phyloP scores from a whole-genome alignment of 2,329 filamentous ascomycete genomes.

The Calonectria honghensis region DNA sequence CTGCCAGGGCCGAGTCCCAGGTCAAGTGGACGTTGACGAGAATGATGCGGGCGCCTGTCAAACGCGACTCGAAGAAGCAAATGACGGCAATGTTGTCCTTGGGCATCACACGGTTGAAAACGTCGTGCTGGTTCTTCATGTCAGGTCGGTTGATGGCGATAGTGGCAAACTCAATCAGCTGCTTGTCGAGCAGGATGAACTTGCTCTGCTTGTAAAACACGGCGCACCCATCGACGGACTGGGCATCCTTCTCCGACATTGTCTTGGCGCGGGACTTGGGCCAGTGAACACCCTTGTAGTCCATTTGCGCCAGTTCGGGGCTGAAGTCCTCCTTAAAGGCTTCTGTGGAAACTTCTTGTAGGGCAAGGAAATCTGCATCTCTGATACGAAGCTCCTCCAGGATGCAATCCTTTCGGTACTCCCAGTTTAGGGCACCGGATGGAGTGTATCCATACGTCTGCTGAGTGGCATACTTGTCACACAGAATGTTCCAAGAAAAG shows the following conservation, averaged over 20 bases:
- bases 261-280: conserved; percentile 93
- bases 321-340: conserved; percentile 95
- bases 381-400: conserved; percentile 86
- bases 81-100: conserved; percentile 97
- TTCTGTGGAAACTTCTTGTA: conserved; percentile 95
- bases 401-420: conserved; percentile 88
- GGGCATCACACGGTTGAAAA: conserved; percentile 99
- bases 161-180: conserved; percentile 92
- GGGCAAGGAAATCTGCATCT: conserved; percentile 90
- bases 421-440: conserved; percentile 87
- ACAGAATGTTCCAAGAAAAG: conserved; percentile 96
- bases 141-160: conserved; percentile 96
- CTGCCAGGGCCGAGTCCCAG: conserved; percentile 92
- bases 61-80: conserved; percentile 92
- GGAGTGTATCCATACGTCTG: conserved; percentile 94
- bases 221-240: conserved; percentile 94
- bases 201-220: conserved; percentile 98
- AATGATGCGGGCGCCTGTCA: conserved; percentile 92
- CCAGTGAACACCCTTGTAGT: conserved; percentile 96
- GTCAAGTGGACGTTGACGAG: conserved; percentile 95
- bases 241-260: conserved; percentile 92
- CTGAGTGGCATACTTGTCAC: conserved; percentile 92
- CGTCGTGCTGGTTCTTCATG: conserved; percentile 97
- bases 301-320: conserved; percentile 87
- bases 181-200: conserved; percentile 94